A percentile compares a stretch with the other conserved stretches of the same genome.
Conservation (phyloP, 441 rosid genomes). For the Erodium texanum region DNA sequence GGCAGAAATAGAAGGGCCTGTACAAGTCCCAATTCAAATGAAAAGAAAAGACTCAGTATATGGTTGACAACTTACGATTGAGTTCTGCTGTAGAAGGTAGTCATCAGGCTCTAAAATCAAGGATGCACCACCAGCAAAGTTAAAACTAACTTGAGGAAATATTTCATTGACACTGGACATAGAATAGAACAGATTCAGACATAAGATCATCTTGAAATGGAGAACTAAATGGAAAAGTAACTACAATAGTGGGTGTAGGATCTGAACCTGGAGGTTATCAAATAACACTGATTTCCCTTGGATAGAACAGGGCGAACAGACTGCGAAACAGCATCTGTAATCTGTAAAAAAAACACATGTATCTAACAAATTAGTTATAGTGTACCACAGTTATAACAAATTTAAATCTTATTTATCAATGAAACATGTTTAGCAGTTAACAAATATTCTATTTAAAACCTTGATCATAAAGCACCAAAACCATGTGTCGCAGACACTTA, state of each 20-base stretch:
- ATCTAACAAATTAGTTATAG: background rate
- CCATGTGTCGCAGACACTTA: conserved; percentile 33
- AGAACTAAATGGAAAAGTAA: background rate
- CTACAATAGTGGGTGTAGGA: background rate
- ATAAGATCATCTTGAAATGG: background rate
- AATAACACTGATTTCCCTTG: conserved; percentile 58
- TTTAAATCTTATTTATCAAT: background rate
- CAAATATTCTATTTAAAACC: too few relatives aligned
- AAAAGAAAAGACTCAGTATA: background rate
- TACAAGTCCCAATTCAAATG: background rate
- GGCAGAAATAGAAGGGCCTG: background rate
- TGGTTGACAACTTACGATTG: conserved; percentile 44
- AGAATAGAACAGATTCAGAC: conserved; percentile 8
- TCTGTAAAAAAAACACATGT: conserved; percentile 26
- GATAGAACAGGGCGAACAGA: conserved; percentile 42
- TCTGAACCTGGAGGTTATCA: conserved; percentile 53
- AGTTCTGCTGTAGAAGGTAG: conserved; percentile 69
- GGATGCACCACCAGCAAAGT: conserved; percentile 77
- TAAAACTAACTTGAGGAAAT: conserved; percentile 82
- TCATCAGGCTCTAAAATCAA: conserved; percentile 65
- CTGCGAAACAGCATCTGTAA: conserved; percentile 44
- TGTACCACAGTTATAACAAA: background rate
- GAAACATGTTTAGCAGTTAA: background rate
- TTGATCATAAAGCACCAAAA: too few relatives aligned
- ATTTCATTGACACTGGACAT: conserved; percentile 43